Conservation (phyloP, 495 filamentous ascomycete species). For the Evernia prunastri region DNA sequence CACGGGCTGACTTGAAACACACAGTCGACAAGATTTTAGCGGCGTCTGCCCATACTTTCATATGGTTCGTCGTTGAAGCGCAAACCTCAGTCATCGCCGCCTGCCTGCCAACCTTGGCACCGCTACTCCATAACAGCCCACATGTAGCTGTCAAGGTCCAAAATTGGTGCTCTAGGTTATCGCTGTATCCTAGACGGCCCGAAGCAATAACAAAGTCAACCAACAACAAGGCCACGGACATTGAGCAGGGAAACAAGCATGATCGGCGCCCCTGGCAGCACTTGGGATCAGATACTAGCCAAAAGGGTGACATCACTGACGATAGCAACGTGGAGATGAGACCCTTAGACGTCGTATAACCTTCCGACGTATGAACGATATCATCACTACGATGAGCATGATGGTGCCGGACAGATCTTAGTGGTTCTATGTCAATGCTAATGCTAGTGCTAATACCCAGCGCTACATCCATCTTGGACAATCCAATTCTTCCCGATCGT, state of each 20-base stretch:
- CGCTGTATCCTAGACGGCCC: background rate
- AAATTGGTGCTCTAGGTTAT: background rate
- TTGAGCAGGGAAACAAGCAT: background rate
- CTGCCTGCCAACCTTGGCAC: background rate
- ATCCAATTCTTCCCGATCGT: no score
- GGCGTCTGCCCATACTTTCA: background rate
- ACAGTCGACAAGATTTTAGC: background rate
- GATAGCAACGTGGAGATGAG: background rate
- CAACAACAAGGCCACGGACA: background rate
- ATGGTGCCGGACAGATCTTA: no score
- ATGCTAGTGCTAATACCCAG: no score
- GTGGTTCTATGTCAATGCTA: no score
- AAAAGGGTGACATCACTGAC: background rate
- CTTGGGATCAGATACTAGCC: background rate
- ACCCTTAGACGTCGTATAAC: background rate
- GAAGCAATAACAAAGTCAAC: background rate
- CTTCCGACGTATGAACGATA: no score
- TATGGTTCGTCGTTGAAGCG: background rate
- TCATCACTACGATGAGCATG: no score
- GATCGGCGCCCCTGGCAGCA: background rate
- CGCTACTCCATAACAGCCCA: background rate
- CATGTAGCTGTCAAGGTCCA: background rate
- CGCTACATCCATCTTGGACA: no score
- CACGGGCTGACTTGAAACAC: background rate
- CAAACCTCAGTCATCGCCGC: background rate